Conservation (phyloP, 179 eudicot species). For the Monotropa hypopitys region DNA sequence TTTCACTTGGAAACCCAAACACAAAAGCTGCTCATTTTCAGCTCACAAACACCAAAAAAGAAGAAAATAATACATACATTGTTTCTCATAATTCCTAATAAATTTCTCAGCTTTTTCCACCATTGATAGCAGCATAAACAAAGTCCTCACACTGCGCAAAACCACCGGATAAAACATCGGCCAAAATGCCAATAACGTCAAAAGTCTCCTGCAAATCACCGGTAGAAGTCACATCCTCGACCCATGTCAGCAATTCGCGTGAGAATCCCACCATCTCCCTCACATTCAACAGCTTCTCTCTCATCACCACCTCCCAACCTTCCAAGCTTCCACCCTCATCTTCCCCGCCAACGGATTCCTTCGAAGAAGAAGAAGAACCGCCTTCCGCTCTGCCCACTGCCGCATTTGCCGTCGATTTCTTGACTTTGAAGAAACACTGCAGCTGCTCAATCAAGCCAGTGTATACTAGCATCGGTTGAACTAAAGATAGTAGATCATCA, state of each 20-base stretch:
- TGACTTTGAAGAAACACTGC: slow-evolving; percentile 67
- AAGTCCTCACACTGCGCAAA: slow-evolving; percentile 67
- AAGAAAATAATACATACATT: background rate
- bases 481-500: slow-evolving; percentile 42
- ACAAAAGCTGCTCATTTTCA: background rate
- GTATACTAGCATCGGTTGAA: slow-evolving; percentile 93
- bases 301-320: slow-evolving; percentile 80
- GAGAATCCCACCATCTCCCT: slow-evolving; percentile 83
- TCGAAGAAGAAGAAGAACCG: slow-evolving; percentile 16
- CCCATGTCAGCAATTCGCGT: slow-evolving; percentile 63
- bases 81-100: background rate
- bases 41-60: background rate
- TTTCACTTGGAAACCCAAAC: too few relatives aligned
- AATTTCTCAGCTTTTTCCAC: slow-evolving; percentile 31
- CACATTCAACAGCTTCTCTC: slow-evolving; percentile 63
- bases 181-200: slow-evolving; percentile 63
- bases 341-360: slow-evolving; percentile 28
- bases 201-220: slow-evolving; percentile 82
- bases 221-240: slow-evolving; percentile 58
- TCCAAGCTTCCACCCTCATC: slow-evolving; percentile 50
- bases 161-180: slow-evolving; percentile 66
- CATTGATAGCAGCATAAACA: slow-evolving; percentile 58
- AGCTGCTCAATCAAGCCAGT: slow-evolving; percentile 91
- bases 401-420: slow-evolving; percentile 19
- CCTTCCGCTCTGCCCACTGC: slow-evolving; percentile 12